Base-by-base conservation (phyloP, 2,329 filamentous ascomycete genomes). In the Fusarium anguioides region DNA sequence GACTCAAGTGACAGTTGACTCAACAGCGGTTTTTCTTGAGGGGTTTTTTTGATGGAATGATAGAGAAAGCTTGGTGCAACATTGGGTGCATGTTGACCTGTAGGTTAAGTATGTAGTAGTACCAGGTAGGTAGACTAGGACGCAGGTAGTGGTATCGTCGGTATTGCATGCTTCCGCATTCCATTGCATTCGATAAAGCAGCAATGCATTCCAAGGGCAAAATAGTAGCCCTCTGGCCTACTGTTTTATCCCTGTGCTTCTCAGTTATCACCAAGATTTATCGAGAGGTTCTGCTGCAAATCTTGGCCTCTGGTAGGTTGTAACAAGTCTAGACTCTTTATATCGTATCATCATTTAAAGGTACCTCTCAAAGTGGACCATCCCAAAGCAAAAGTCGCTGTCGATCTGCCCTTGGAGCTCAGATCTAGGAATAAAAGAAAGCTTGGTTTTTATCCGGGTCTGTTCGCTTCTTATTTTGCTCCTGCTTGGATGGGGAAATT, bases 331-430 rank as follows among this genome's bases (percentile, higher is more conserved):
- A 62, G 60, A 63, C 45, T 39, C 31, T 35, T 26, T 41, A 36
- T 50, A 37, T 46, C 37, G 33, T 41, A 37, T 58, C 60, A 58
- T 41, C 33, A 57, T 41, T 48, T 56, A 41, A 56, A 41, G 37
- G 44, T 53, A n/a, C 26, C 60, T 21, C 20, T 35, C 24, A 44
- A 39, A 39, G 65, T 68, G 54, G 59, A 46, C 27, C 40, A 24
- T 11, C 37, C 15, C 18, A 49, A 39, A 45, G 21, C 14, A 44
- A 57, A 61, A 31, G 54, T 45, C 14, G 40, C 44, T 40, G 59
- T 50, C 66, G 66, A 69, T 69, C 66, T 26, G 39, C 42, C 49
- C 31, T 60, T 55, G 29, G 64, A 69, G 68, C 44, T 51, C 63
- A 68, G 66, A 69, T 69, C 66, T 44, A 42, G 45, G 26, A 58